A percentile compares a stretch with the other conserved stretches of the same genome.
Evolutionary conservation across 768 basidiomycete genomes (phyloP).

Genomic region (Zangia roseola): DNA sequence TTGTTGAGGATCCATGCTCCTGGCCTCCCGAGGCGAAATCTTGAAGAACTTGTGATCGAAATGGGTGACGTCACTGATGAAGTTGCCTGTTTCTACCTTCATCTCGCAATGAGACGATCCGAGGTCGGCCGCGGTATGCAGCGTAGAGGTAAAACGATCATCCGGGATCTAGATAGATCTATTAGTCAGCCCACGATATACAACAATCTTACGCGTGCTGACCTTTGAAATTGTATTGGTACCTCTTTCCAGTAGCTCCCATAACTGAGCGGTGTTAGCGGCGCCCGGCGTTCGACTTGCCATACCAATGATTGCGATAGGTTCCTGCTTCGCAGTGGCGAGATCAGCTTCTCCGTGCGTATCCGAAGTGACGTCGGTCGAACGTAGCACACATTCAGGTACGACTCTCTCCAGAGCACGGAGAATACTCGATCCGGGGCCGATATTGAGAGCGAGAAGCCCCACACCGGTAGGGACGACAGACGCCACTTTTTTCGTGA

Average conservation of each 20-base stretch:
- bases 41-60: slow-evolving; percentile 76
- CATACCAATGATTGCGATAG: slow-evolving; percentile 74
- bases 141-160: slow-evolving; percentile 50
- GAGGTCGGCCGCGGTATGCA: slow-evolving; percentile 31
- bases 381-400: slow-evolving; percentile 17
- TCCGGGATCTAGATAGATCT: slow-evolving; percentile 51
- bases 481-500: slow-evolving; percentile 32
- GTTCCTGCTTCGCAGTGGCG: slow-evolving; percentile 36
- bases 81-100: slow-evolving; percentile 61
- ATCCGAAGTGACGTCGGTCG: slow-evolving; percentile 15
- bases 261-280: slow-evolving; percentile 44
- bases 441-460: slow-evolving; percentile 48
- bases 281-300: slow-evolving; percentile 57
- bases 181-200: not conserved
- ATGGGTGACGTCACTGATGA: slow-evolving; percentile 51
- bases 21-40: slow-evolving; percentile 72
- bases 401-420: slow-evolving; percentile 40
- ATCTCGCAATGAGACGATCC: slow-evolving; percentile 40
- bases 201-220: slow-evolving; percentile 10
- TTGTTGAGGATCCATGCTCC: slow-evolving; percentile 76
- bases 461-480: slow-evolving; percentile 9
- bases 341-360: not conserved
- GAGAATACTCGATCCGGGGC: slow-evolving; percentile 43
- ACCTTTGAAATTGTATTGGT: slow-evolving; percentile 59
- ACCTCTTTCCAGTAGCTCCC: slow-evolving; percentile 59